phyloP scores from a whole-genome alignment of 139 green algal species.

The Coelastrella sp. region DNA sequence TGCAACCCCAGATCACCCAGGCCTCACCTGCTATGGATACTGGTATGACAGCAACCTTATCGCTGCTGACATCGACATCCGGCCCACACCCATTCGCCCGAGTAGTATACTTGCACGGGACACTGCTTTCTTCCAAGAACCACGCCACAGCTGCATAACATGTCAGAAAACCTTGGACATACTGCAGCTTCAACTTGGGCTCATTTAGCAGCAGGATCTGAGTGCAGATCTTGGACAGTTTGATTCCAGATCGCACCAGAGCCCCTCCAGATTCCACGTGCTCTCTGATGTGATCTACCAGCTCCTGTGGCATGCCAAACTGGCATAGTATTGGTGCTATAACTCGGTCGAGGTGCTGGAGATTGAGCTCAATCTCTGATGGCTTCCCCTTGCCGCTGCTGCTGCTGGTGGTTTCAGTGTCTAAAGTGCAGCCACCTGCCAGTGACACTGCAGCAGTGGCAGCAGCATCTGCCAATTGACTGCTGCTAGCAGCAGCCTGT shows the following conservation, averaged over 20 bases:
- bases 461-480: too few relatives aligned
- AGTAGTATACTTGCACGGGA: background rate
- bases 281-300: background rate
- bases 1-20: background rate
- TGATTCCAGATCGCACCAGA: background rate
- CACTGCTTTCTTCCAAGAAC: background rate
- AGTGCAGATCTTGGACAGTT: background rate
- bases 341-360: background rate
- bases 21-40: slow-evolving; percentile 7
- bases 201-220: background rate
- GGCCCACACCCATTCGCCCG: background rate
- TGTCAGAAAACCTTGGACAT: background rate
- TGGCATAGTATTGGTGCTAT: background rate
- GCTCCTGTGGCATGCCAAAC: background rate
- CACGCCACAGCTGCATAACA: background rate
- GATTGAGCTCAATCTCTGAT: background rate
- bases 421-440: too few relatives aligned
- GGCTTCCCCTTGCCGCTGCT: background rate
- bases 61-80: background rate
- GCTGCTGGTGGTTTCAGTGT: background rate
- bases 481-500: too few relatives aligned
- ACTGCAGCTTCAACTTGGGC: background rate
- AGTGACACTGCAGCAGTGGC: too few relatives aligned
- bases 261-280: background rate
- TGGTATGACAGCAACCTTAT: background rate